Conservation (phyloP, 2,329 filamentous ascomycete species). For the Cladosporium velox region DNA sequence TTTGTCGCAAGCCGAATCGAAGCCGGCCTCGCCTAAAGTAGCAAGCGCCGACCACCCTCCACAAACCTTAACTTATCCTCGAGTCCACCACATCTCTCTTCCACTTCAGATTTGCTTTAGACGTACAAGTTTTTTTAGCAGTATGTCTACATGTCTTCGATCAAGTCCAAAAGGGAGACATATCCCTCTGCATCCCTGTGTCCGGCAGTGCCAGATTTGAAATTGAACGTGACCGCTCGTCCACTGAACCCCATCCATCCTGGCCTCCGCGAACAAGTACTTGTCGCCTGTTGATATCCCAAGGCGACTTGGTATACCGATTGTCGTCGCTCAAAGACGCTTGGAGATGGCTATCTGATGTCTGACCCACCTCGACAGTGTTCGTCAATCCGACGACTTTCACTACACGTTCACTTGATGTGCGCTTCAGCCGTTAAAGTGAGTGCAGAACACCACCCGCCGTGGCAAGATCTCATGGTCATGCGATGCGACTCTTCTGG, state of each 20-base stretch:
- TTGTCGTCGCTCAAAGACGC: background rate
- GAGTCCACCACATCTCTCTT: background rate
- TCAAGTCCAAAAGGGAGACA: background rate
- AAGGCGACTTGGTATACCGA: background rate
- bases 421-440: background rate
- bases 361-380: background rate
- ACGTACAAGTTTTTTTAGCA: background rate
- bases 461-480: background rate
- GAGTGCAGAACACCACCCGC: background rate
- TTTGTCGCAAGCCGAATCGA: background rate
- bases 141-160: background rate
- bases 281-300: background rate
- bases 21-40: background rate
- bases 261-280: background rate
- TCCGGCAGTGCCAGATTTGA: background rate
- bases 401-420: background rate
- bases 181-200: background rate
- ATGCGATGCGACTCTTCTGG: background rate
- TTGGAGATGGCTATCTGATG: background rate
- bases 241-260: background rate
- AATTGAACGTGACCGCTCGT: background rate
- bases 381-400: background rate
- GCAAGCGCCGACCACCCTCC: constrained; percentile 4
- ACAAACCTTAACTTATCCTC: background rate
- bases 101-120: background rate